Percentiles rank a stretch among this genome's conserved stretches.
These are phyloP conservation scores for Plantago coronopus DNA, from an alignment of 305 asterid genomes.

Conservation along the genomic window DNA sequence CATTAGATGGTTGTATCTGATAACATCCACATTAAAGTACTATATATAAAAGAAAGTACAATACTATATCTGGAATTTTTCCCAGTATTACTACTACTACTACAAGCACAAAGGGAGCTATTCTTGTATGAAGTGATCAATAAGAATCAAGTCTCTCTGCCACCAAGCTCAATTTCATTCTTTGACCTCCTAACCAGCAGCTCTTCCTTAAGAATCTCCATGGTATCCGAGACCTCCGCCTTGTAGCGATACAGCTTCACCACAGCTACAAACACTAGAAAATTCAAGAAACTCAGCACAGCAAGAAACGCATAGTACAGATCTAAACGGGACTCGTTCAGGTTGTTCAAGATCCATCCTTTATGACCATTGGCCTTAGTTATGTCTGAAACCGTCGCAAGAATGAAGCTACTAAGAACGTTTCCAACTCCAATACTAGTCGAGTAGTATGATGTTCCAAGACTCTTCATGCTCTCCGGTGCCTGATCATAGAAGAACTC, in stretches of 20 bases:
- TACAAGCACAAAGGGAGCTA: not conserved
- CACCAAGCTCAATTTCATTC: conserved; percentile 5
- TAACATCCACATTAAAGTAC: no score
- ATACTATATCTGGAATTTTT: no score
- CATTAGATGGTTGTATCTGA: no score
- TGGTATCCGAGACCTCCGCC: conserved; percentile 73
- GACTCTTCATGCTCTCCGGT: conserved; percentile 88
- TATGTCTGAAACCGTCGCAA: conserved; percentile 52
- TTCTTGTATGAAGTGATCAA: not conserved
- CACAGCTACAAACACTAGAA: conserved; percentile 43
- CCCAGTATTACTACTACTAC: not conserved
- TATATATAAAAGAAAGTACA: no score
- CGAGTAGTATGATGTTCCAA: conserved; percentile 73
- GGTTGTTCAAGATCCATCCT: conserved; percentile 76
- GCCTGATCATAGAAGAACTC: conserved; percentile 95
- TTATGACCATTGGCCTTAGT: conserved; percentile 43
- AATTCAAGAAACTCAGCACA: conserved; percentile 46
- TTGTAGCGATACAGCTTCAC: conserved; percentile 59
- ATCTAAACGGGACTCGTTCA: conserved; percentile 72
- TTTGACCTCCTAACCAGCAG: conserved; percentile 23
- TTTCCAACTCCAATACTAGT: conserved; percentile 65
- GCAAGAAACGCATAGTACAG: conserved; percentile 63
- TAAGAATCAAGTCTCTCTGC: not conserved
- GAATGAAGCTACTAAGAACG: conserved; percentile 59
- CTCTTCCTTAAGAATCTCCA: conserved; percentile 53